Conservation (phyloP, 495 filamentous ascomycete species). For the Lophiotrema nucula region DNA sequence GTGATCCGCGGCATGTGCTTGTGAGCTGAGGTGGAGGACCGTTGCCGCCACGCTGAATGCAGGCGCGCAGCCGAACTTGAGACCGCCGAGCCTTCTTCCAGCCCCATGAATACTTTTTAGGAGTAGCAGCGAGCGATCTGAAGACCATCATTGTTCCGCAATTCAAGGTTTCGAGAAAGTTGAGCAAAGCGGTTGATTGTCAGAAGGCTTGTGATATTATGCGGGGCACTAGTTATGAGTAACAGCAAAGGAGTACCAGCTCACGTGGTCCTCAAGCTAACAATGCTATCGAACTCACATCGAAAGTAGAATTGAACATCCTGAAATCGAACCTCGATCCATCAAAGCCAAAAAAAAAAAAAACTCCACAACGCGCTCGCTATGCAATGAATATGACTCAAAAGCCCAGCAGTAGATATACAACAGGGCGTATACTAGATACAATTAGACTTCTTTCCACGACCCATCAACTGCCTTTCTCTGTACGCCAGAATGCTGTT, state of each 20-base stretch:
- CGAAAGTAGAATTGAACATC: no score
- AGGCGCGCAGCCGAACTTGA: not conserved
- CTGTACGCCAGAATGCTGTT: conserved; percentile 14
- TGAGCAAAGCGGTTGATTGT: no score
- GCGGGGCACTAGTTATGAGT: no score
- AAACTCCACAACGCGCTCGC: conserved; percentile 20
- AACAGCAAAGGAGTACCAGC: no score
- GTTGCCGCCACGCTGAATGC: not conserved
- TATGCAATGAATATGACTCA: conserved; percentile 14
- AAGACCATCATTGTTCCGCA: not conserved
- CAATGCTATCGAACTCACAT: no score
- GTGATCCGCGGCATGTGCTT: no score
- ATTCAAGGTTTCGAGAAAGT: not conserved
- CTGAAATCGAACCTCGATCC: not conserved
- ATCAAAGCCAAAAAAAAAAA: not conserved
- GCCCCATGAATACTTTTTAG: not conserved
- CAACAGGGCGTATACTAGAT: no score
- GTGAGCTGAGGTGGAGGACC: no score
- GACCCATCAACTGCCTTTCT: conserved; percentile 38
- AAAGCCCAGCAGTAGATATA: not conserved
- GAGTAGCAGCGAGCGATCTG: not conserved
- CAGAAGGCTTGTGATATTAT: no score
- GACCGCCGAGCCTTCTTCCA: not conserved
- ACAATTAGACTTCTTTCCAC: conserved; percentile 38
- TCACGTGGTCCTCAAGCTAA: not conserved